Percentiles rank a stretch among this genome's conserved stretches.
Evolutionary conservation across 169 alveolate genomes (phyloP).

Genomic region (Cryptosporidium tyzzeri): DNA sequence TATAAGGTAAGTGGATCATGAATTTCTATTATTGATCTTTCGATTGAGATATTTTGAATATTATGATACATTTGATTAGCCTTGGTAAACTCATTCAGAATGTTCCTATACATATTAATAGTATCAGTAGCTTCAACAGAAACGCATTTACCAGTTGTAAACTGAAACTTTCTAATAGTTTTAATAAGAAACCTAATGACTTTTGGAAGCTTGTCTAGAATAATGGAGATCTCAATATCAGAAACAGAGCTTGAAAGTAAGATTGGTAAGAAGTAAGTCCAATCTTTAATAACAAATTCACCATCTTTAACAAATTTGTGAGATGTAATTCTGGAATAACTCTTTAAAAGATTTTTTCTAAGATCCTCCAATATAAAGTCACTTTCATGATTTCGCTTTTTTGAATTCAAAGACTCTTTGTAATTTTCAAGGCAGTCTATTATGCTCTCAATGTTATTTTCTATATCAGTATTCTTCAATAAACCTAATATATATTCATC

Average conservation of each 20-base stretch:
- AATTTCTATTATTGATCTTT: background rate
- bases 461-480: conserved; percentile 19
- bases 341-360: conserved; percentile 4
- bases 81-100: background rate
- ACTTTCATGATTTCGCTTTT: background rate
- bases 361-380: background rate
- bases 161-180: conserved; percentile 37
- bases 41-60: background rate
- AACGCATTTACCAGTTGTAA: conserved; percentile 8
- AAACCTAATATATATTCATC: conserved; percentile 25
- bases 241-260: conserved; percentile 32
- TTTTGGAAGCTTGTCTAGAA: conserved; percentile 41
- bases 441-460: conserved; percentile 4
- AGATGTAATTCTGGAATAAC: background rate
- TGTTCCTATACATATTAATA: conserved; percentile 7
- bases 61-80: background rate
- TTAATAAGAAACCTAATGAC: conserved; percentile 28
- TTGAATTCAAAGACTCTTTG: background rate
- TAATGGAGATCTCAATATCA: conserved; percentile 15
- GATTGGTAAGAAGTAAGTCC: conserved; percentile 45
- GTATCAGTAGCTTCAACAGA: conserved; percentile 28
- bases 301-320: conserved; percentile 31
- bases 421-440: conserved; percentile 22
- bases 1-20: conserved; percentile 56
- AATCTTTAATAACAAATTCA: conserved; percentile 26